phyloP scores from a whole-genome alignment of 2,329 filamentous ascomycete genomes.

The Arthrobotrys conoides region DNA sequence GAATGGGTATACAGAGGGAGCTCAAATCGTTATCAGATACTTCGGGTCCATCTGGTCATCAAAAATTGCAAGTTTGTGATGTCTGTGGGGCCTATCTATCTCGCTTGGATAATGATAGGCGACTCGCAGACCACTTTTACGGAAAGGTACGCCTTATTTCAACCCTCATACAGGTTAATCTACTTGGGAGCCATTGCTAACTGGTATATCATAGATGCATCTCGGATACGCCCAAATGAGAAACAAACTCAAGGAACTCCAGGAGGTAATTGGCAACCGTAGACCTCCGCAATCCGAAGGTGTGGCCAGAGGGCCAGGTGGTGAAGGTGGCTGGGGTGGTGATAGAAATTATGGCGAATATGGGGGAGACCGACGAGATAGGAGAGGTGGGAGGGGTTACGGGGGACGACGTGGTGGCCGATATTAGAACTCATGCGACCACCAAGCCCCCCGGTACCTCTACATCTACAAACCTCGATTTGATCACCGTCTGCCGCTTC shows the following conservation, averaged over 20 bases:
- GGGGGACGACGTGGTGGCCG: slow-evolving; percentile 64
- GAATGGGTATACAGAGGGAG: slow-evolving; percentile 78
- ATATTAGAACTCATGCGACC: slow-evolving; percentile 32
- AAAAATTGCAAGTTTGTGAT: slow-evolving; percentile 98
- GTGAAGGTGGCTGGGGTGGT: slow-evolving; percentile 40
- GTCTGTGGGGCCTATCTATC: slow-evolving; percentile 96
- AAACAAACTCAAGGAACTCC: slow-evolving; percentile 88
- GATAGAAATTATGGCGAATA: slow-evolving; percentile 62
- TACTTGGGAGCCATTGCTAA: not conserved
- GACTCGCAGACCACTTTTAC: slow-evolving; percentile 97
- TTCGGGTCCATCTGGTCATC: slow-evolving; percentile 90
- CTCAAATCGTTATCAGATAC: slow-evolving; percentile 93
- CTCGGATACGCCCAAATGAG: slow-evolving; percentile 98
- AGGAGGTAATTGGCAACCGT: slow-evolving; percentile 85
- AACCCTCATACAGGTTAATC: not conserved
- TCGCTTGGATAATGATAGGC: slow-evolving; percentile 91
- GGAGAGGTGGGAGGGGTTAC: slow-evolving; percentile 60
- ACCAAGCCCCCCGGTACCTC: too few species aligned
- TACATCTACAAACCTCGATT: too few species aligned
- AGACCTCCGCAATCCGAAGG: slow-evolving; percentile 73
- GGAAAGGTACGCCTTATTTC: slow-evolving; percentile 74
- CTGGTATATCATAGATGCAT: slow-evolving; percentile 77
- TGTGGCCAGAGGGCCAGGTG: slow-evolving; percentile 64
- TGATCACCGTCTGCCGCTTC: too few species aligned
- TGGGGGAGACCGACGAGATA: slow-evolving; percentile 68